Evolutionary conservation across 164 flowering plant species (phyloP), one percentile per base, ranked within the genome.

Genomic region (Umbilicus rupestris): DNA sequence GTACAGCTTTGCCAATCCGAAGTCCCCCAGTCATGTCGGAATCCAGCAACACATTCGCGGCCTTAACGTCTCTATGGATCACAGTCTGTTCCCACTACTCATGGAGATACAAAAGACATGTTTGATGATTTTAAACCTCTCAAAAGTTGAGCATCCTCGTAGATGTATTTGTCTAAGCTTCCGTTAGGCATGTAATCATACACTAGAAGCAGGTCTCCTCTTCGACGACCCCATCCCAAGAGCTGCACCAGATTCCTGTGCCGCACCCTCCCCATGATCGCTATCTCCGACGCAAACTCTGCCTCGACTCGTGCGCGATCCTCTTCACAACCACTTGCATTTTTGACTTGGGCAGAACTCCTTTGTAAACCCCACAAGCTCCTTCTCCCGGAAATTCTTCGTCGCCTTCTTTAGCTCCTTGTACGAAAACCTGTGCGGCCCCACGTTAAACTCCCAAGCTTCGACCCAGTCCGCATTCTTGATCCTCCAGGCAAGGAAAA

Each of bases 21-120:
- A 83, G 64, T 83, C 87, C 7, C 84, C 81, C 31, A 80, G 69
- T 79, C 41, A 80, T 35, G 1, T 81, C 76, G 1, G 63, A 65
- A 57, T 81, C 87, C 19, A 83, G 55, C 14, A 83, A 65, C 24
- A 83, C 77, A 69, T 80, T 82, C 64, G 79, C 73, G 1, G 84
- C 76, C 62, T 83, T 83, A 28, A 83, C 73, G 58, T 83, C 86
- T 74, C 82, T 66, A 28, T 83, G 86, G 0, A 83, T 44, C 59
- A 83, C 80, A 2, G 78, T 77, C 50, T 81, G 82, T 39, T 83
- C 84, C 84, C 87, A 81, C 49, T 73, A 84, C 65, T 81, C 84
- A 46, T 83, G 87, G 7, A 81, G 74, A 37, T 83, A 83, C 33
- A 77, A 46, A 17, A 81, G 74, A 80, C 83, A 14, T 78, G 79